Base-by-base conservation (phyloP, 129 eudicot species). In the Kitagawia praeruptora region DNA sequence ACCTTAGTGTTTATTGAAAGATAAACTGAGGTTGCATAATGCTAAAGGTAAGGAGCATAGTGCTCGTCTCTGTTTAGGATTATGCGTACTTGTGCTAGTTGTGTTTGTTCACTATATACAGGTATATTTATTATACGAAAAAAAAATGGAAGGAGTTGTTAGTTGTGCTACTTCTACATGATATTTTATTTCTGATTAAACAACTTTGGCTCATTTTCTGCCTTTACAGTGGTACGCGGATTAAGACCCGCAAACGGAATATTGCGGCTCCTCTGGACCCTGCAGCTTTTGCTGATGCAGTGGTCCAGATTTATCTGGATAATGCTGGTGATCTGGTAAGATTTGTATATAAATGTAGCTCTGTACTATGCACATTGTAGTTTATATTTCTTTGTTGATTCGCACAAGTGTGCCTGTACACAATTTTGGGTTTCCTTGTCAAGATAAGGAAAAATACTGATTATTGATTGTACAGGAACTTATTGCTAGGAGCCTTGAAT, bases 161-260 rank as follows among this genome's bases (percentile, higher is more conserved):
- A 9, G 11, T 9, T 31, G 15, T 34, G n/a, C 38, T 10, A 23
- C 42, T 67, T 27, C 2, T 31, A 31, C 41, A 27, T 67, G 41
- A 31, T 67, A 67, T 23, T 23, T 48, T 25, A 56, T 46, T 73
- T 37, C 77, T 74, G 63, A 51, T 16, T 14, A 13, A 5, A 23
- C 46, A 41, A 25, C 40, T 64, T 42, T 77, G 73, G 47, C 78
- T 69, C 80, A 23, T 6, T 64, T 28, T 75, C n/a, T 82, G 25
- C 47, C 48, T 42, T 80, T 83, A 66, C 87, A 96, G 99, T 87
- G 99, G 99, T 81, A 94, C 97, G 99, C 99, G 99, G 99, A 96
- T 96, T 89, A 96, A 96, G 99, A 90, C 99, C 99, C 99, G 98
- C 98, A 96, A 96, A 87, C 97, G 99, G 97, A 96, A 96, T 83